phyloP scores from a whole-genome alignment of 2,329 filamentous ascomycete genomes.

The Xylaria sp. region DNA sequence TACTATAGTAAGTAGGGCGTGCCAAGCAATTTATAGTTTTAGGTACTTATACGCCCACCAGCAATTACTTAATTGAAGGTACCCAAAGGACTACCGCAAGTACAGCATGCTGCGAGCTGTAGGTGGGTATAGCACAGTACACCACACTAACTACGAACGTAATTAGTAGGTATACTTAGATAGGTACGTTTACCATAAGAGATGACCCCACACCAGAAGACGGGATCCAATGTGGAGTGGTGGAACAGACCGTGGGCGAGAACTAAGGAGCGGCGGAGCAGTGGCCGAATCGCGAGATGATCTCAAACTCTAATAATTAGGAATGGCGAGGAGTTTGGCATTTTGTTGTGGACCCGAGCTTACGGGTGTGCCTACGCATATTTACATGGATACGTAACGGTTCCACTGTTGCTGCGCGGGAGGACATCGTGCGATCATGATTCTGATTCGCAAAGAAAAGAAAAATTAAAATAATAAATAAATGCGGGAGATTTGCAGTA shows the following conservation, averaged over 20 bases:
- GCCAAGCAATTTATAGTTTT: too few species aligned
- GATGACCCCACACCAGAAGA: conserved; percentile 22
- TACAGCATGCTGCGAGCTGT: conserved; percentile 1
- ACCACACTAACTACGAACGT: not conserved
- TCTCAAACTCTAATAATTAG: conserved; percentile 9
- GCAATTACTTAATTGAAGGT: too few species aligned
- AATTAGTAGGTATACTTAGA: too few species aligned
- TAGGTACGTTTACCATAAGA: conserved; percentile 5
- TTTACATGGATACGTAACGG: not conserved
- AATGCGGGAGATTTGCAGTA: conserved; percentile 15
- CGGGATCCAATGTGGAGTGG: conserved; percentile 29
- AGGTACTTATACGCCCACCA: too few species aligned
- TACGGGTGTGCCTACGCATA: not conserved
- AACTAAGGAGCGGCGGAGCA: conserved; percentile 9
- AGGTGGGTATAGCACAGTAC: not conserved
- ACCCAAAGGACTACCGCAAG: too few species aligned
- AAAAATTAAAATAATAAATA: not conserved
- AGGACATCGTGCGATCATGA: conserved; percentile 2
- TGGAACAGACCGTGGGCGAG: conserved; percentile 31
- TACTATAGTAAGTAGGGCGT: too few species aligned
- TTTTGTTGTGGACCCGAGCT: conserved; percentile 10
- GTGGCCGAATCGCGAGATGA: conserved; percentile 23
- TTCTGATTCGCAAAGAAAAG: not conserved
- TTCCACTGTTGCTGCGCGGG: not conserved
- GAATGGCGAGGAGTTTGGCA: conserved; percentile 17